Percentiles rank a stretch among this genome's conserved stretches.
phyloP scores from a whole-genome alignment of 805 yeast species.

The Candida vaughaniae region DNA sequence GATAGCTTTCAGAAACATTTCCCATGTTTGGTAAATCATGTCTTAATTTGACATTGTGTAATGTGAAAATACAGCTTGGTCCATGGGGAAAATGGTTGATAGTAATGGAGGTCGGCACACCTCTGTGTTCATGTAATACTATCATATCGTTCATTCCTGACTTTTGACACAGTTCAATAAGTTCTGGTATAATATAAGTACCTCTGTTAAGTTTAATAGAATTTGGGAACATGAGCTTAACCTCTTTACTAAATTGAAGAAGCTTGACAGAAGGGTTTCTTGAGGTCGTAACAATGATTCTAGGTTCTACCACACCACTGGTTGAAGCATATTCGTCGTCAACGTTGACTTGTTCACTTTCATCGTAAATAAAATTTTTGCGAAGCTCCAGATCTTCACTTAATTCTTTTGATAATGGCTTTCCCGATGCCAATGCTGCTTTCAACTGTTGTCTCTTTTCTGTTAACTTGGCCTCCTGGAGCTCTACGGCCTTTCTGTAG shows the following conservation, averaged over 20 bases:
- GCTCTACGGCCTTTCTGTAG: slow-evolving; percentile 82
- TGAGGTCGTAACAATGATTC: slow-evolving; percentile 88
- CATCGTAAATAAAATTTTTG: slow-evolving; percentile 83
- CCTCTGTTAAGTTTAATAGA: slow-evolving; percentile 91
- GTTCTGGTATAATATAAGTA: slow-evolving; percentile 78
- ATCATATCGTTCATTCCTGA: slow-evolving; percentile 83
- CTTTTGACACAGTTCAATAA: slow-evolving; percentile 79
- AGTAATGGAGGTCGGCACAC: slow-evolving; percentile 94
- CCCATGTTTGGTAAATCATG: slow-evolving; percentile 89
- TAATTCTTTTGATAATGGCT: slow-evolving; percentile 82
- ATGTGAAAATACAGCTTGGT: slow-evolving; percentile 90
- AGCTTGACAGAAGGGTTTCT: slow-evolving; percentile 85
- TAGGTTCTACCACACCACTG: slow-evolving; percentile 88
- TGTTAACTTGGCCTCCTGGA: slow-evolving; percentile 82
- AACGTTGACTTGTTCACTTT: slow-evolving; percentile 62
- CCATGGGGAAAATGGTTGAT: slow-evolving; percentile 97
- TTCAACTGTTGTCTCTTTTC: slow-evolving; percentile 85
- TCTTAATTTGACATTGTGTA: slow-evolving; percentile 91
- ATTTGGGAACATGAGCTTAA: slow-evolving; percentile 85
- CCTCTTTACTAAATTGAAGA: slow-evolving; percentile 90
- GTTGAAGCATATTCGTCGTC: slow-evolving; percentile 92
- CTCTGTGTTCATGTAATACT: slow-evolving; percentile 93
- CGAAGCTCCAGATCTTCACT: slow-evolving; percentile 85
- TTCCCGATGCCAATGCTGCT: slow-evolving; percentile 88
- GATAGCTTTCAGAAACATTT: slow-evolving; percentile 86